A percentile compares a stretch with the other conserved stretches of the same genome.
phyloP scores from a whole-genome alignment of 768 basidiomycete genomes.

The Pleurotus platypus region DNA sequence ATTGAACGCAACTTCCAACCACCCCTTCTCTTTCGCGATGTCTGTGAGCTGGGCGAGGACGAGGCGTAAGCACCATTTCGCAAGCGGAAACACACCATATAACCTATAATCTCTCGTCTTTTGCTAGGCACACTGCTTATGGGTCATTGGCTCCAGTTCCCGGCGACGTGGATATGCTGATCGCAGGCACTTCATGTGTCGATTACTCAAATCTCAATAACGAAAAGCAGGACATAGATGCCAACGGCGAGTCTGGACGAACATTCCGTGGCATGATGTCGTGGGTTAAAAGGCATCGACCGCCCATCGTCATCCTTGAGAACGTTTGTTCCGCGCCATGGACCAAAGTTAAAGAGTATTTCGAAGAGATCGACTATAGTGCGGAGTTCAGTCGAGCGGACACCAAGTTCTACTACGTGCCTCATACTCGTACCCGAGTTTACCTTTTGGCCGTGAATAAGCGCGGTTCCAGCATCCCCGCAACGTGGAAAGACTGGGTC shows the following conservation, averaged over 20 bases:
- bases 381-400: conserved; percentile 71
- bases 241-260: conserved; percentile 86
- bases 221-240: conserved; percentile 85
- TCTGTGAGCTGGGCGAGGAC: conserved; percentile 78
- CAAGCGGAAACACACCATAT: too few species aligned
- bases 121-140: conserved; percentile 81
- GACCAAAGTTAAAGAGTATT: conserved; percentile 70
- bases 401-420: conserved; percentile 89
- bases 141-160: conserved; percentile 84
- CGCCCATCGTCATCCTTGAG: conserved; percentile 90
- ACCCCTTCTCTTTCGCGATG: conserved; percentile 89
- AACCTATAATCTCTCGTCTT: conserved; percentile 4
- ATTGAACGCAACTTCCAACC: conserved; percentile 96
- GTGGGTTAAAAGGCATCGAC: conserved; percentile 85
- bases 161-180: conserved; percentile 83
- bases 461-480: conserved; percentile 54
- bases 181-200: conserved; percentile 95
- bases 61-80: conserved; percentile 58
- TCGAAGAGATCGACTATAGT: conserved; percentile 71
- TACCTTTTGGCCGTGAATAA: conserved; percentile 81
- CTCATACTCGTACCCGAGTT: conserved; percentile 89
- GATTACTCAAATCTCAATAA: conserved; percentile 97
- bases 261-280: conserved; percentile 95
- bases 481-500: conserved; percentile 64
- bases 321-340: conserved; percentile 94